These are phyloP conservation scores for Spathaspora sp. DNA, from an alignment of 1,139 yeast species.

Conservation along the genomic window DNA sequence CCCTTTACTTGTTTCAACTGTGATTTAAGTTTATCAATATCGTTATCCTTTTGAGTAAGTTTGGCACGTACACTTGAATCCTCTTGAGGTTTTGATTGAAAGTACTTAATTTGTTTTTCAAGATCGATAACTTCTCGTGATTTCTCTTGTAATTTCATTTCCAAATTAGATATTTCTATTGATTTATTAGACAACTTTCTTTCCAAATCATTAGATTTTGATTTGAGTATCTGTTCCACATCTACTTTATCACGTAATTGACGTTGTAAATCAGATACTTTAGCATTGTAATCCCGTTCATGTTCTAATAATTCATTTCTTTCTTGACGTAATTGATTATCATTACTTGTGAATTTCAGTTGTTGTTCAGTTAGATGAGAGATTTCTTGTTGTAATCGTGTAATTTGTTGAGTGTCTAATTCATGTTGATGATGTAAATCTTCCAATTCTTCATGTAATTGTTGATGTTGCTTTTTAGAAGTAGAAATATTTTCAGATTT, in stretches of 20 bases:
- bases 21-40: slow-evolving; percentile 3
- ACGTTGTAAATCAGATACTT: slow-evolving; percentile 3
- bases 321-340: slow-evolving; percentile 1
- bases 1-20: neutral
- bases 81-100: neutral
- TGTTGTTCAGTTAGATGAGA: neutral
- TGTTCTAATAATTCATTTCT: neutral
- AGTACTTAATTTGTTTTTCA: neutral
- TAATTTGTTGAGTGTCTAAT: neutral
- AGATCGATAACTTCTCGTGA: slow-evolving; percentile 1
- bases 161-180: slow-evolving; percentile 1
- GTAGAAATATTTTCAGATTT: neutral
- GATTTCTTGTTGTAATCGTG: slow-evolving; percentile 1
- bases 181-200: neutral
- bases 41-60: neutral
- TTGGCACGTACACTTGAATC: neutral
- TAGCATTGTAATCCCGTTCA: neutral
- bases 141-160: neutral
- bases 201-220: slow-evolving; percentile 3
- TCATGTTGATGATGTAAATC: neutral
- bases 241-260: slow-evolving; percentile 6
- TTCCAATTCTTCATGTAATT: neutral
- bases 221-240: slow-evolving; percentile 3
- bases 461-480: neutral
- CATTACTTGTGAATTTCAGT: neutral